A percentile compares a stretch with the other conserved stretches of the same genome.
Evolutionary conservation across 2,329 filamentous ascomycete genomes (phyloP).

Genomic region (Penicillium sp.): DNA sequence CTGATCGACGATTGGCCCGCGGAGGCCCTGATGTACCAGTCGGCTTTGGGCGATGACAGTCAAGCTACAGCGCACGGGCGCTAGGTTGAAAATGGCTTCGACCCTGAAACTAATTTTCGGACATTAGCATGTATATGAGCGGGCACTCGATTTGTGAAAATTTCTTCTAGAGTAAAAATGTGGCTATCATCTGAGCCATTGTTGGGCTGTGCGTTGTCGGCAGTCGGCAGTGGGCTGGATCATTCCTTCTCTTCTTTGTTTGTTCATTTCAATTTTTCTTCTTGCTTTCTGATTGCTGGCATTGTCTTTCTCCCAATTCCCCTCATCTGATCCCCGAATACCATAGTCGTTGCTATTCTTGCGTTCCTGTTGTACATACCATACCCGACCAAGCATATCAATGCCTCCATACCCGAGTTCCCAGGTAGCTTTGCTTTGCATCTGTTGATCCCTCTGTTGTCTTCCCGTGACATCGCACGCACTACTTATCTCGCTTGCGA

Average conservation of each 20-base stretch:
- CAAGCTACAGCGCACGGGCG: constrained; percentile 29
- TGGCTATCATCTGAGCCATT: background rate
- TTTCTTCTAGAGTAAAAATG: constrained; percentile 1
- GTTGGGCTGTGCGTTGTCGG: background rate
- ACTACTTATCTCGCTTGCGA: background rate
- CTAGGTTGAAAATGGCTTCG: constrained; percentile 34
- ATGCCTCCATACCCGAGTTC: background rate
- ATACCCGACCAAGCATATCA: constrained; percentile 8
- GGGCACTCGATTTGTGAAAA: background rate
- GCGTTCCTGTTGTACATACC: constrained; percentile 15
- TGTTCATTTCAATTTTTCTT: background rate
- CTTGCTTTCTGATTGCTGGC: background rate
- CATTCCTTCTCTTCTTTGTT: background rate
- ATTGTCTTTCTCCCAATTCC: background rate
- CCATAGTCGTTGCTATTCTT: constrained; percentile 7
- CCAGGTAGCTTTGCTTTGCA: background rate
- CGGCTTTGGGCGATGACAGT: constrained; percentile 27
- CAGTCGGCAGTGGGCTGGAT: background rate
- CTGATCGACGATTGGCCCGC: constrained; percentile 43
- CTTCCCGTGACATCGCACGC: background rate
- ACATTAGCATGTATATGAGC: constrained; percentile 3
- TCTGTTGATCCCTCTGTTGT: background rate
- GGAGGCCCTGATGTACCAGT: constrained; percentile 47
- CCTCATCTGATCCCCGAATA: constrained; percentile 6
- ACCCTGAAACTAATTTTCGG: constrained; percentile 10